Conservation (phyloP, 495 filamentous ascomycete species). For the Cercophora scortea region DNA sequence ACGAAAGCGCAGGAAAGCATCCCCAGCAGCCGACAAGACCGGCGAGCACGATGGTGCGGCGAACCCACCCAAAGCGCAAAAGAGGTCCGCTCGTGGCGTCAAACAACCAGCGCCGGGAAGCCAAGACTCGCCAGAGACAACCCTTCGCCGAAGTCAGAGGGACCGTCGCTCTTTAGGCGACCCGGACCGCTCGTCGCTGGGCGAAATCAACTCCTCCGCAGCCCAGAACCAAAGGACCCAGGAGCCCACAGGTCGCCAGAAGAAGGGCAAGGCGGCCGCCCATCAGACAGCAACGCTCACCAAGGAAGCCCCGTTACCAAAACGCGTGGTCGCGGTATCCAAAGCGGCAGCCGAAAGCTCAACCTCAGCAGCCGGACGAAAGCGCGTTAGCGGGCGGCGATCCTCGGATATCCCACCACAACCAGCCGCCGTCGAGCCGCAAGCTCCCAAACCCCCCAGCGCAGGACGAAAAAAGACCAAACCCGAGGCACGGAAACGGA, state of each 20-base stretch:
- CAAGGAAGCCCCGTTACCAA: neutral
- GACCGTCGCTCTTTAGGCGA: slow-evolving; percentile 2
- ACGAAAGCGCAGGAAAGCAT: slow-evolving; percentile 9
- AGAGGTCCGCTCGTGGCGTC: neutral
- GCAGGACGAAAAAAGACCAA: neutral
- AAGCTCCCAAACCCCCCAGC: no score
- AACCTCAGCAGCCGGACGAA: neutral
- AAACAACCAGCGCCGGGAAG: neutral
- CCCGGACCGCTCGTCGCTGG: slow-evolving; percentile 9
- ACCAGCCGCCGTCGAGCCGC: no score
- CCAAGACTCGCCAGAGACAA: neutral
- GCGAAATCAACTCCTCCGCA: slow-evolving; percentile 15
- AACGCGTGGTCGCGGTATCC: neutral
- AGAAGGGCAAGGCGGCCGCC: neutral
- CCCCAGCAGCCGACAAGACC: neutral
- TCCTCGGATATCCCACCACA: no score
- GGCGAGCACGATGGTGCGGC: neutral
- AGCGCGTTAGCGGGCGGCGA: neutral
- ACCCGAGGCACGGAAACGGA: neutral
- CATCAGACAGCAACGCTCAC: neutral
- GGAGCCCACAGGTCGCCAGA: neutral
- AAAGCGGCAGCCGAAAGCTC: neutral
- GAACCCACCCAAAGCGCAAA: neutral
- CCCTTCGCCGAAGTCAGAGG: slow-evolving; percentile 4
- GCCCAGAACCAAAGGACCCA: slow-evolving; percentile 13